These are phyloP conservation scores for Colletotrichum coccodes DNA, from an alignment of 2,329 filamentous ascomycete genomes.

Conservation along the genomic window DNA sequence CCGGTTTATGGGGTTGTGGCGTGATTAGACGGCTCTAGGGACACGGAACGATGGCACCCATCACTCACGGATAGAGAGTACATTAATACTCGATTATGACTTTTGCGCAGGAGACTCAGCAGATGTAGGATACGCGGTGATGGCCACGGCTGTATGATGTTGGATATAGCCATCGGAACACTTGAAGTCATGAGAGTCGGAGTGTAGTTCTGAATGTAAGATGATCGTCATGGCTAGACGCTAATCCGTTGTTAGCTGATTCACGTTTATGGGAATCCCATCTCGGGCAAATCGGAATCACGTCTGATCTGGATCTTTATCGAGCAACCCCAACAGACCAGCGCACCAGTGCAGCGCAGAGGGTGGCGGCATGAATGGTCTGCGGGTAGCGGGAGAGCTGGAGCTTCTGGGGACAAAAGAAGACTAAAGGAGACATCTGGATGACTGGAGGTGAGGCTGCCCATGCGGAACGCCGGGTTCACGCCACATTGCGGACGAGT, in stretches of 20 bases:
- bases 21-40: conserved; percentile 3
- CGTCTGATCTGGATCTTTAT: neutral
- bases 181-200: neutral
- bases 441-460: neutral
- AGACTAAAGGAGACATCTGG: neutral
- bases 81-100: conserved; percentile 27
- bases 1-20: neutral
- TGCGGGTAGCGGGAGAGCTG: neutral
- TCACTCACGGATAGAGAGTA: conserved; percentile 22
- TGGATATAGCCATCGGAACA: neutral
- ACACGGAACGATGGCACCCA: conserved; percentile 2
- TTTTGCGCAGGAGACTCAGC: neutral
- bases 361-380: neutral
- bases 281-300: too few species aligned
- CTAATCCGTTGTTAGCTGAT: too few species aligned
- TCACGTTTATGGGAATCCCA: too few species aligned
- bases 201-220: too few species aligned
- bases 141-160: neutral
- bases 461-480: conserved; percentile 17
- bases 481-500: conserved; percentile 19
- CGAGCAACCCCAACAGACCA: neutral
- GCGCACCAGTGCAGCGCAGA: fast-evolving
- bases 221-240: too few species aligned
- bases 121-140: neutral
- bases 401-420: conserved; percentile 5